Percentiles rank a stretch among this genome's conserved stretches.
Conservation (phyloP, 1,139 yeast genomes). For the Hansenula sp. region DNA sequence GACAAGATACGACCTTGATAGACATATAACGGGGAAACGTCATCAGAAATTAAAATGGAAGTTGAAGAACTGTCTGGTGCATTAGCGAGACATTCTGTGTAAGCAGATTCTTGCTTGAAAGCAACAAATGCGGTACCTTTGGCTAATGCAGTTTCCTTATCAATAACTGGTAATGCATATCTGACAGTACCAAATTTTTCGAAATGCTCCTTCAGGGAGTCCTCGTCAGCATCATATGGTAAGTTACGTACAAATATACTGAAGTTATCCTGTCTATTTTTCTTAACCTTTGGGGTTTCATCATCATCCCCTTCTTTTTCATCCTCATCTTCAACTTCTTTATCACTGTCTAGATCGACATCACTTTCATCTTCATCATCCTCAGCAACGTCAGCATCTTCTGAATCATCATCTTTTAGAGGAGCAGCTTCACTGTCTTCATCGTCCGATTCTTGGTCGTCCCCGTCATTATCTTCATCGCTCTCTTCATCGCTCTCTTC, state of each 20-base stretch:
- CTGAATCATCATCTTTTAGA: slow-evolving; percentile 25
- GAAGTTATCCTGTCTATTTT: slow-evolving; percentile 63
- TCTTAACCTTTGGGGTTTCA: slow-evolving; percentile 33
- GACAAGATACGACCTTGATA: slow-evolving; percentile 90
- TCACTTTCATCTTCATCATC: slow-evolving; percentile 29
- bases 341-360: slow-evolving; percentile 28
- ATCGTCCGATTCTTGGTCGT: slow-evolving; percentile 30
- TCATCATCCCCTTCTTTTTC: slow-evolving; percentile 33
- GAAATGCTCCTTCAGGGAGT: slow-evolving; percentile 73
- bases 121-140: slow-evolving; percentile 97
- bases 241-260: slow-evolving; percentile 85
- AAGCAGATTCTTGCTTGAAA: slow-evolving; percentile 59
- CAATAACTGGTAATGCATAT: slow-evolving; percentile 91
- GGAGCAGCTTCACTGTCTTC: slow-evolving; percentile 28
- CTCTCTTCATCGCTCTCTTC: slow-evolving; percentile 25
- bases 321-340: slow-evolving; percentile 29
- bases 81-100: slow-evolving; percentile 61
- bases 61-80: slow-evolving; percentile 80
- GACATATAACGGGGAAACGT: slow-evolving; percentile 83
- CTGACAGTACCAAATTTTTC: slow-evolving; percentile 80
- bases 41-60: slow-evolving; percentile 86
- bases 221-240: slow-evolving; percentile 91
- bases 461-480: slow-evolving; percentile 25
- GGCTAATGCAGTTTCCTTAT: slow-evolving; percentile 79
- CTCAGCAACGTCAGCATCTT: slow-evolving; percentile 28